Base-by-base conservation (phyloP, 2,329 filamentous ascomycete genomes). In the Pyrenochaeta sp. region DNA sequence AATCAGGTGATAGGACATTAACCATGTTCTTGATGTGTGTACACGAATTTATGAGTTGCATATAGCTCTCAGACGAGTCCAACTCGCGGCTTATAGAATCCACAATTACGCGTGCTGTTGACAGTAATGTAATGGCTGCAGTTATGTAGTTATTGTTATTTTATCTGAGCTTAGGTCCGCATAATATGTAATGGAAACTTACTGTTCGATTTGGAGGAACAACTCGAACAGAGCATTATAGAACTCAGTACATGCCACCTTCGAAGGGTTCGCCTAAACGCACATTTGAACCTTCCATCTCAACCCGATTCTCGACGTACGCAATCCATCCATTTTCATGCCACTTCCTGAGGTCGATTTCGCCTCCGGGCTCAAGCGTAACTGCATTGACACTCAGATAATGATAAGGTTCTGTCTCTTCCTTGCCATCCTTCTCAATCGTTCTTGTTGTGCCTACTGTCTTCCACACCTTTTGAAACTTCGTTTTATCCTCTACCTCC, bases 331-430 rank as follows among this genome's bases (percentile, higher is more conserved):
- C 63, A 11, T 74, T 68, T 31, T 75, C 69, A 51, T 73, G 66
- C 67, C 68, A 74, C 52, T 68, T 69, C 6, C 52, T 66, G 42
- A 75, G 51, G 49, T 73, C 67, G 3, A 71, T 58, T 0, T 66
- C 68, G 5, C 66, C 66, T 2, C 57, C 56, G 3, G 54, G 54
- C 33, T 73, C 68, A 7, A 76, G 50, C 7, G 71, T 75, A 7
- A 65, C 60, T 0, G 72, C 70, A 54, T 76, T 76, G 14, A 73
- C 63, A 23, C 68, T 74, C 15, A 75, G 20, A 52, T 74, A 75
- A 21, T 67, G 62, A 11, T 58, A 47, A 6, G 48, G 45, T 32
- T 56, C 58, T 4, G 40, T 48, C 6, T 46, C 15, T 18, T 63
- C 45, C 17, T 65, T 54, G 2, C 66, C 66, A 42, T 66, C 45